Evolutionary conservation across 352 stramenopile genomes (phyloP).

Genomic region (Albugo candida): DNA sequence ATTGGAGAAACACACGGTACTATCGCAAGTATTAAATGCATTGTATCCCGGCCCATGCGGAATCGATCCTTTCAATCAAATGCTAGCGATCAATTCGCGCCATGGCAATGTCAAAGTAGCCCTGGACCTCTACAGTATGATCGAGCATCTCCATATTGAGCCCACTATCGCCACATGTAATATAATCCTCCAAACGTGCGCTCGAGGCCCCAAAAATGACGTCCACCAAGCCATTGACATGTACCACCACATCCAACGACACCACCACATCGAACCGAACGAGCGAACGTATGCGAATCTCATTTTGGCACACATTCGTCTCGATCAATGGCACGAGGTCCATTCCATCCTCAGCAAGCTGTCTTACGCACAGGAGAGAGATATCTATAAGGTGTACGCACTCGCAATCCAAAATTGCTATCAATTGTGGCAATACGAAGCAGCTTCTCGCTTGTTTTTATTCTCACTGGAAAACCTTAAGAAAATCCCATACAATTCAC

Average conservation of each 20-base stretch:
- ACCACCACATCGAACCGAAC: constrained; percentile 23
- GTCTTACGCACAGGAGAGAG: background rate
- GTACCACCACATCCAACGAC: constrained; percentile 49
- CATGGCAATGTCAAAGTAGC: constrained; percentile 46
- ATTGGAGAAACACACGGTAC: no score
- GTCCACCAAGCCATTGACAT: constrained; percentile 32
- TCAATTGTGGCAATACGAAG: constrained; percentile 45
- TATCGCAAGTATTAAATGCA: no score
- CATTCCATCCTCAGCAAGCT: constrained; percentile 13
- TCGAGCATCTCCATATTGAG: constrained; percentile 34
- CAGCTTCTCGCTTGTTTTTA: constrained; percentile 34
- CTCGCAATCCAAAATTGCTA: constrained; percentile 60
- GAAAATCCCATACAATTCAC: no score
- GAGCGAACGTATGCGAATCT: constrained; percentile 51
- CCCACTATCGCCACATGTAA: constrained; percentile 65
- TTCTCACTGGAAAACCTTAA: constrained; percentile 16
- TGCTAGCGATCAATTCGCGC: constrained; percentile 37
- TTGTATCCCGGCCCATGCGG: no score
- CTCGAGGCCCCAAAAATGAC: constrained; percentile 24
- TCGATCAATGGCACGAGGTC: constrained; percentile 52
- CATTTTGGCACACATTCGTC: constrained; percentile 39
- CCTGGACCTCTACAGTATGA: constrained; percentile 52
- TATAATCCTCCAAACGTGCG: constrained; percentile 60
- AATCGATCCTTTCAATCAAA: constrained; percentile 42
- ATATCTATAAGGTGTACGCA: constrained; percentile 14